Evolutionary conservation across 192 early-diverging fungal species (phyloP), one percentile per base, ranked within the genome.

Genomic region (Coemansia sp.): DNA sequence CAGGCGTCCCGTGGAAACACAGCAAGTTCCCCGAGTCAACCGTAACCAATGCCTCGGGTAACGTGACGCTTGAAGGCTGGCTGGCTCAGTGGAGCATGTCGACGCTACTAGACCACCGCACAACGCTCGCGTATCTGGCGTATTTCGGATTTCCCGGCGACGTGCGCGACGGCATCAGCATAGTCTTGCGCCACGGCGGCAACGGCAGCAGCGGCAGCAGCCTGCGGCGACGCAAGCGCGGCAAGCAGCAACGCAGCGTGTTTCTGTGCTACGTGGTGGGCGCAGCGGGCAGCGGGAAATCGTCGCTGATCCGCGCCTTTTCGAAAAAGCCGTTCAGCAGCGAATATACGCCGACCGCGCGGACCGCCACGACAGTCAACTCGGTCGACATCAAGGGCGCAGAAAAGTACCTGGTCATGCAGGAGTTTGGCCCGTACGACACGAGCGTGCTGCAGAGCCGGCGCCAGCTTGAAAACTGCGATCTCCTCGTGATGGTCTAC

Each of bases 21-120:
- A 87, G 87, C 18, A 88, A 82, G 30, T 95, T 96, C 57, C 91
- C 93, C 10, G 87, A 94, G 55, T 92, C 93, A 3, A 95, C 93
- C 1, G 89, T 95, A 12, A 95, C 93, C 32, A 92, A 92, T 23
- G 91, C 91, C 38, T 82, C 90, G 1, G 94, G 93, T 14, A 86
- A 87, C 11, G 90, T 99, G 8, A 95, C 97, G 3, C 78, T 98
- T 49, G 95, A 96, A 70, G 94, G 95, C 16, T 99, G 94, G 81
- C 74, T 99, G 24, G 95, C 94, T n/a, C 95, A 97, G 66, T 99
- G 97, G 97, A 95, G 94, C 77, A 97, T 98, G 95, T 95, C 92
- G 1, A 98, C 97, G 5, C 81, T 97, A 43, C 73, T 97, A 35
- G 92, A 97, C 71, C 85, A 93, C 77, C 87, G 86, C 52, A 87